Evolutionary conservation across 805 yeast species (phyloP).

Genomic region (Myxozyma melibiosi): DNA sequence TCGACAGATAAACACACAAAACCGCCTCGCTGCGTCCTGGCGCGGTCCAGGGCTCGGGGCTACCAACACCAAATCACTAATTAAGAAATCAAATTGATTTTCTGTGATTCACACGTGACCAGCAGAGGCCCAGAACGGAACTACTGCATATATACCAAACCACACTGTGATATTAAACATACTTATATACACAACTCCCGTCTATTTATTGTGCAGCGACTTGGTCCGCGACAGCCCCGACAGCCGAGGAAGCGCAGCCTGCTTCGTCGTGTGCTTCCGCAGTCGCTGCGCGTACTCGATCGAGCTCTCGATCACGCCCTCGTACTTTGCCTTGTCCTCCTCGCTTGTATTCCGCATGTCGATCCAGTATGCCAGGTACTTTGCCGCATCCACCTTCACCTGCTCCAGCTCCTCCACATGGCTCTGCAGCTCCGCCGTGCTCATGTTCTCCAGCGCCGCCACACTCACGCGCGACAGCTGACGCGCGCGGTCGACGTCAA

Average conservation of each 20-base stretch:
- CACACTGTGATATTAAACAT: neutral
- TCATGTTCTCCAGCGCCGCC: constrained; percentile 44
- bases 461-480: constrained; percentile 42
- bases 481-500: constrained; percentile 33
- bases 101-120: neutral
- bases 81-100: constrained; percentile 6
- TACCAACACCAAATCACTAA: neutral
- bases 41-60: neutral
- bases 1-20: no score
- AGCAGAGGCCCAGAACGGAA: no score
- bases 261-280: constrained; percentile 47
- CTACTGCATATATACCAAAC: no score
- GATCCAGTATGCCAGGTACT: constrained; percentile 54
- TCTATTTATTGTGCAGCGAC: constrained; percentile 9
- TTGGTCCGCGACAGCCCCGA: constrained; percentile 14
- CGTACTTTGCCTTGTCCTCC: constrained; percentile 74
- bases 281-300: constrained; percentile 88
- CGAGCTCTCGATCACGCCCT: constrained; percentile 83
- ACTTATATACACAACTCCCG: neutral
- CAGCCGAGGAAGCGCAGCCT: constrained; percentile 31
- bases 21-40: neutral
- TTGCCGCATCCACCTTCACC: constrained; percentile 46
- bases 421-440: constrained; percentile 43
- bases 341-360: constrained; percentile 52
- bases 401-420: constrained; percentile 44